phyloP scores from a whole-genome alignment of 345 rosid species.

The Lumnitzera racemosa region DNA sequence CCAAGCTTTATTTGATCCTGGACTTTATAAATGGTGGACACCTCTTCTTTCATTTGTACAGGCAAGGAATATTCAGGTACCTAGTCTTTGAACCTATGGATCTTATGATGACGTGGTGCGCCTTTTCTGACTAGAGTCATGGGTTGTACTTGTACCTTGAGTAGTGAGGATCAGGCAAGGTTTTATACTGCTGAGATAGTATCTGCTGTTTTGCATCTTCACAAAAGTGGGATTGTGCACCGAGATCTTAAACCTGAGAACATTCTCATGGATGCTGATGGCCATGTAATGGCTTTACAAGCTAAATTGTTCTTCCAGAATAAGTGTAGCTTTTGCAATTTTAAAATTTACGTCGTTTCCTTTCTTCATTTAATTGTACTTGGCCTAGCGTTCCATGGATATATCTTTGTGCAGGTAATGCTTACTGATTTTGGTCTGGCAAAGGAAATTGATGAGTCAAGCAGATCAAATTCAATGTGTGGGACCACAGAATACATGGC shows the following conservation, averaged over 20 bases:
- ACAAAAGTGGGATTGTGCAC: slow-evolving; percentile 55
- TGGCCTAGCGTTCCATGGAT: neutral
- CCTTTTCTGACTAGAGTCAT: slow-evolving; percentile 13
- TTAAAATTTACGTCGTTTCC: neutral
- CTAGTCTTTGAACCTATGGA: neutral
- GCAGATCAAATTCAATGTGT: slow-evolving; percentile 69
- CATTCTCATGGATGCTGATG: slow-evolving; percentile 57
- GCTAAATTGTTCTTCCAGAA: too few relatives aligned
- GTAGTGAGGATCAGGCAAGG: slow-evolving; percentile 73
- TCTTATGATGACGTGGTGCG: neutral
- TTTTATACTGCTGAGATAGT: slow-evolving; percentile 68
- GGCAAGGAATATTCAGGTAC: slow-evolving; percentile 67
- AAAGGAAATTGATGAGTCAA: slow-evolving; percentile 57
- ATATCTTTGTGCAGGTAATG: slow-evolving; percentile 35
- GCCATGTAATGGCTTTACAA: slow-evolving; percentile 39
- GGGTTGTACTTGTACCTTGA: slow-evolving; percentile 6
- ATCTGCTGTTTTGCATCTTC: slow-evolving; percentile 73
- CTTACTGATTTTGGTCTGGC: slow-evolving; percentile 71
- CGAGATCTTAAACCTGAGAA: slow-evolving; percentile 81
- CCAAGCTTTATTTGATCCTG: slow-evolving; percentile 65
- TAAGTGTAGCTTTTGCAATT: neutral
- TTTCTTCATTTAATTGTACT: too few relatives aligned
- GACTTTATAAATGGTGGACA: slow-evolving; percentile 75
- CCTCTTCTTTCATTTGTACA: slow-evolving; percentile 66
- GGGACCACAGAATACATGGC: slow-evolving; percentile 80